Evolutionary conservation across 2,329 filamentous ascomycete genomes (phyloP).

Genomic region (Diaporthe sp.): DNA sequence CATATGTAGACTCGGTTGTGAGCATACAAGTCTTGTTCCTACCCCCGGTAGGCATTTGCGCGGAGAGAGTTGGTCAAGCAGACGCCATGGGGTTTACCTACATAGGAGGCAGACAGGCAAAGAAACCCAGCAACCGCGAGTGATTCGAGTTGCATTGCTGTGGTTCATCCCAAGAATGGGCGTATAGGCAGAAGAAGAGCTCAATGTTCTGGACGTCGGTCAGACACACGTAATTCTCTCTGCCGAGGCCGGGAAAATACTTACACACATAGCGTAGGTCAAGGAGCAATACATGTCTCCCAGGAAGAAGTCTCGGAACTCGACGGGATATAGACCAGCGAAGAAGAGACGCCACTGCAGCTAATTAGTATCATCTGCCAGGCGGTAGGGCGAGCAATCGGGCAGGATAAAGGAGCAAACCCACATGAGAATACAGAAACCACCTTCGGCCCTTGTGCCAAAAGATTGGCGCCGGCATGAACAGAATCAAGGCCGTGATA

Average conservation of each 20-base stretch:
- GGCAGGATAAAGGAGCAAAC: constrained; percentile 51
- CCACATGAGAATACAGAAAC: constrained; percentile 90
- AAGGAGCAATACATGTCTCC: constrained; percentile 98
- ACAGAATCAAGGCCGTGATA: constrained; percentile 76
- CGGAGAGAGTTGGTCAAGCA: not conserved
- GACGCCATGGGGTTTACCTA: not conserved
- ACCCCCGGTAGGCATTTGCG: not conserved
- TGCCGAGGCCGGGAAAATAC: constrained; percentile 51
- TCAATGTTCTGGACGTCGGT: constrained; percentile 78
- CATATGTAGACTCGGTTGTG: not conserved
- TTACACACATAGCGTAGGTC: constrained; percentile 88
- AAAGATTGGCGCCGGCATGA: constrained; percentile 81
- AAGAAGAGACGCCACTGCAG: constrained; percentile 84
- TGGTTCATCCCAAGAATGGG: constrained; percentile 81
- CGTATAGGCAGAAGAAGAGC: constrained; percentile 95
- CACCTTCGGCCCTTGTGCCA: constrained; percentile 85
- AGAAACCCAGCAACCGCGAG: constrained; percentile 87
- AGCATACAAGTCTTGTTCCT: not conserved
- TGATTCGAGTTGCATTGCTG: constrained; percentile 86
- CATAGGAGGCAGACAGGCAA: constrained; percentile 85
- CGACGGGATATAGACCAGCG: constrained; percentile 90
- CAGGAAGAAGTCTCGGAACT: constrained; percentile 97
- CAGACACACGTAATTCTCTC: fast-evolving
- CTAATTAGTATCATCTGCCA: not conserved
- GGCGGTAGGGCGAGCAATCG: not conserved